A percentile compares a stretch with the other conserved stretches of the same genome.
Conservation (phyloP, 768 basidiomycete species). For the Russula griseocarnosa region DNA sequence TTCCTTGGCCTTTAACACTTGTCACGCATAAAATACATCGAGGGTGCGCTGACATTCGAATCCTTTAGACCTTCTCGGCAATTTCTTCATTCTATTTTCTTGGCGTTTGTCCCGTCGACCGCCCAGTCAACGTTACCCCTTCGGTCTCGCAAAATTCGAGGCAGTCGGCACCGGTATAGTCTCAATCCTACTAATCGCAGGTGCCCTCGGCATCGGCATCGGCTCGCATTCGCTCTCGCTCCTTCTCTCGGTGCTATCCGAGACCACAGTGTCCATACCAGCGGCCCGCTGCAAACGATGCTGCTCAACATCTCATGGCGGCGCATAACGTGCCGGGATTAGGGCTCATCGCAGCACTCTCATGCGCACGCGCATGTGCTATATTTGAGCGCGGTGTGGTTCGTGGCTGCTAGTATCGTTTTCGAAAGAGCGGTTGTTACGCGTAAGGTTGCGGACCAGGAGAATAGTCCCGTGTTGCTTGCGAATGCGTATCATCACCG, state of each 20-base stretch:
- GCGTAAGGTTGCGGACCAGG: conserved; percentile 83
- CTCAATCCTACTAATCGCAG: conserved; percentile 79
- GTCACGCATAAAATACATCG: too few relatives aligned
- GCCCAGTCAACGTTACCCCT: conserved; percentile 65
- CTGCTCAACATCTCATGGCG: conserved; percentile 52
- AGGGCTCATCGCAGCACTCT: conserved; percentile 30
- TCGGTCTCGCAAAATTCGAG: conserved; percentile 91
- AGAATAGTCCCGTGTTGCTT: conserved; percentile 83
- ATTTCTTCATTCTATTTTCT: conserved; percentile 85
- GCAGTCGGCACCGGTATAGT: conserved; percentile 88
- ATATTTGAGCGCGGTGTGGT: conserved; percentile 96
- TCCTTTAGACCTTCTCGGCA: conserved; percentile 70
- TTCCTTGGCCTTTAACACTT: not conserved
- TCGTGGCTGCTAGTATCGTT: conserved; percentile 80
- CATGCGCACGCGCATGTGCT: conserved; percentile 54
- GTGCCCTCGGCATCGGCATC: conserved; percentile 65
- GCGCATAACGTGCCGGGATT: conserved; percentile 50
- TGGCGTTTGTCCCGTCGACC: conserved; percentile 81
- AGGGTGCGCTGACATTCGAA: not conserved
- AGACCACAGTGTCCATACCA: conserved; percentile 47
- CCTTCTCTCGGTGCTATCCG: conserved; percentile 66
- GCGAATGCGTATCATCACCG: conserved; percentile 98
- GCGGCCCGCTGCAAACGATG: conserved; percentile 56
- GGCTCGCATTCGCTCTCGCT: conserved; percentile 89
- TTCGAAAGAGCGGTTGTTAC: too few relatives aligned